phyloP scores from a whole-genome alignment of 192 early-diverging fungal genomes.

The Ambispora gerdemannii region DNA sequence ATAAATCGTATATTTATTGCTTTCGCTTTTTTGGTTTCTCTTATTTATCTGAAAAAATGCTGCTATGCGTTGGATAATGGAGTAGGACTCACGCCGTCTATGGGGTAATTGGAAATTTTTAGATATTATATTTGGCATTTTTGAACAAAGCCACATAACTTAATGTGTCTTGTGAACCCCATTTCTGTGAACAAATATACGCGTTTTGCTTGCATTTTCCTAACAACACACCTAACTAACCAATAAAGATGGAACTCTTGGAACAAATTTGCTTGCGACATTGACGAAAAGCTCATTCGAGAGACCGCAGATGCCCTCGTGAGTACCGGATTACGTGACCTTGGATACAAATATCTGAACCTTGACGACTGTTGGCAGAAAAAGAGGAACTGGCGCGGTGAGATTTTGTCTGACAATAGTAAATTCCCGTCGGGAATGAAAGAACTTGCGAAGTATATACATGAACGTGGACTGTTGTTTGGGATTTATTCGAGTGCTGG shows the following conservation, averaged over 20 bases:
- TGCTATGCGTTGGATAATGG: neutral
- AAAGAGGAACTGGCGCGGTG: slow-evolving; percentile 32
- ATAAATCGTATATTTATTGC: too few relatives aligned
- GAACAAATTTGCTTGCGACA: slow-evolving; percentile 39
- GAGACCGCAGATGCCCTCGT: slow-evolving; percentile 50
- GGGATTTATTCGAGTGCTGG: slow-evolving; percentile 43
- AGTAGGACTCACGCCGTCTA: neutral
- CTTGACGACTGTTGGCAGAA: slow-evolving; percentile 61
- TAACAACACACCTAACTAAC: neutral
- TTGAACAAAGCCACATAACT: neutral
- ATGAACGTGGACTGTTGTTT: slow-evolving; percentile 43
- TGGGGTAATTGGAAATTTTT: neutral
- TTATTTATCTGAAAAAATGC: neutral
- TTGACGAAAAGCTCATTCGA: slow-evolving; percentile 49
- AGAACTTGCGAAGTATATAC: slow-evolving; percentile 49
- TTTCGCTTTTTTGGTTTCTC: neutral
- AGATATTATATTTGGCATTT: neutral
- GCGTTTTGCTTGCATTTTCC: neutral
- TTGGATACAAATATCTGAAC: slow-evolving; percentile 56
- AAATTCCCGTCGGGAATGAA: slow-evolving; percentile 58
- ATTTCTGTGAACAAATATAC: neutral
- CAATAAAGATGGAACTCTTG: slow-evolving; percentile 11
- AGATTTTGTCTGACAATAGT: slow-evolving; percentile 37
- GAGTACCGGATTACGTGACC: slow-evolving; percentile 37
- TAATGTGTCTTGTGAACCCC: neutral